phyloP scores from a whole-genome alignment of 345 rosid genomes.

The Passiflora organensis region DNA sequence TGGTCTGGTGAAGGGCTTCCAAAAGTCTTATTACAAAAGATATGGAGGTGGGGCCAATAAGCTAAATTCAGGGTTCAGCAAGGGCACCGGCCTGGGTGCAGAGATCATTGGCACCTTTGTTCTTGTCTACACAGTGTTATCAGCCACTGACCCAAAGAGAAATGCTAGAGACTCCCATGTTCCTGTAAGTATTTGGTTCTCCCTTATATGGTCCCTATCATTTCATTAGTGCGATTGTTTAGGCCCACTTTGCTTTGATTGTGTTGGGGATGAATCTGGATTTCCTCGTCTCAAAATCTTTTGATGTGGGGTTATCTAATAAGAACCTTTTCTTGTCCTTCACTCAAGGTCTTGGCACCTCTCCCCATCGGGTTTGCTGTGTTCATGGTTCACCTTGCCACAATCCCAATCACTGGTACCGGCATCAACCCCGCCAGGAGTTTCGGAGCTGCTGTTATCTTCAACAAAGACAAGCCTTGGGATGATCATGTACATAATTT shows the following conservation, averaged over 20 bases:
- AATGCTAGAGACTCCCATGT: constrained; percentile 80
- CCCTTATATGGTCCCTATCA: no score
- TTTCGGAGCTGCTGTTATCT: constrained; percentile 91
- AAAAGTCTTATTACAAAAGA: constrained; percentile 49
- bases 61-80: constrained; percentile 40
- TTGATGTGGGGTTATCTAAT: no score
- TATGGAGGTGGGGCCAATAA: constrained; percentile 63
- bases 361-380: constrained; percentile 96
- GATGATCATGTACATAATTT: constrained; percentile 83
- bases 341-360: constrained; percentile 79
- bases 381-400: constrained; percentile 92
- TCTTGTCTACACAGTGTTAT: no score
- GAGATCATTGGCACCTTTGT: no score
- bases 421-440: constrained; percentile 98
- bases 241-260: neutral
- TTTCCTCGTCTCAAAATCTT: no score
- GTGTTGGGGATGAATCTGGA: no score
- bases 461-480: constrained; percentile 74
- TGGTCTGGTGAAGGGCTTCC: constrained; percentile 47
- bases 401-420: no score
- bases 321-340: no score
- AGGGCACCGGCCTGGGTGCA: constrained; percentile 62
- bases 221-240: neutral
- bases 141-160: no score
- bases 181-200: constrained; percentile 40